Conservation (phyloP, 2,329 filamentous ascomycete genomes). For the Aspergillus sp. region DNA sequence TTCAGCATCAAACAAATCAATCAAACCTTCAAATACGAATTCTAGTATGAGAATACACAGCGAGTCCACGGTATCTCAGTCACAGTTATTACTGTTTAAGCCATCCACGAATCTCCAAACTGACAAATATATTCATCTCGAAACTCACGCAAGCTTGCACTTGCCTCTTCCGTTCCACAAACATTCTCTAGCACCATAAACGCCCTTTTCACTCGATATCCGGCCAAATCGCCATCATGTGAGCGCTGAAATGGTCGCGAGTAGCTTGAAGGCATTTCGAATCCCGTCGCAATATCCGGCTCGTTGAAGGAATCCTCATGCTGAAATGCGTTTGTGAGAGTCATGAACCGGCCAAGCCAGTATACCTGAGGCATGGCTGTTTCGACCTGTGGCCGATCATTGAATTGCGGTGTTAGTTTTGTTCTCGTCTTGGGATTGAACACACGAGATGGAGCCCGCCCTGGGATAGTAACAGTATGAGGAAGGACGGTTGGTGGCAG, state of each 20-base stretch:
- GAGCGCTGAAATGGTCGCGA: conserved; percentile 16
- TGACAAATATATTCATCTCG: conserved; percentile 24
- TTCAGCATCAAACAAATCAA: not conserved
- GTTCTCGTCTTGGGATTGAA: not conserved
- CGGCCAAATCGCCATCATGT: conserved; percentile 15
- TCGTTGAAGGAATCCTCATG: conserved; percentile 33
- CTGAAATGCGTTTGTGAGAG: conserved; percentile 31
- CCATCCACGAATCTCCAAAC: conserved; percentile 23
- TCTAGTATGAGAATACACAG: not conserved
- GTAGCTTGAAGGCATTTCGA: conserved; percentile 24
- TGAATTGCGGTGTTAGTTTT: conserved; percentile 8
- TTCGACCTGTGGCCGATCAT: conserved; percentile 20
- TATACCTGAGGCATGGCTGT: conserved; percentile 26
- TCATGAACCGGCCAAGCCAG: conserved; percentile 34
- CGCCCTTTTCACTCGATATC: conserved; percentile 29
- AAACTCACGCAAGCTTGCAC: conserved; percentile 32
- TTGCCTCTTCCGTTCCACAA: conserved; percentile 37
- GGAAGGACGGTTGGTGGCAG: not conserved
- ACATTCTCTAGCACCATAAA: conserved; percentile 35
- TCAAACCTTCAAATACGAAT: not conserved
- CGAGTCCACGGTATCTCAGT: not conserved
- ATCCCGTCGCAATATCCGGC: conserved; percentile 27
- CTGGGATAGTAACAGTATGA: not conserved
- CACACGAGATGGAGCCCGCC: not conserved
- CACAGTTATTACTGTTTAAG: not conserved